Base-by-base conservation (phyloP, 148 eudicot genomes). In the Camellia granthamiana region DNA sequence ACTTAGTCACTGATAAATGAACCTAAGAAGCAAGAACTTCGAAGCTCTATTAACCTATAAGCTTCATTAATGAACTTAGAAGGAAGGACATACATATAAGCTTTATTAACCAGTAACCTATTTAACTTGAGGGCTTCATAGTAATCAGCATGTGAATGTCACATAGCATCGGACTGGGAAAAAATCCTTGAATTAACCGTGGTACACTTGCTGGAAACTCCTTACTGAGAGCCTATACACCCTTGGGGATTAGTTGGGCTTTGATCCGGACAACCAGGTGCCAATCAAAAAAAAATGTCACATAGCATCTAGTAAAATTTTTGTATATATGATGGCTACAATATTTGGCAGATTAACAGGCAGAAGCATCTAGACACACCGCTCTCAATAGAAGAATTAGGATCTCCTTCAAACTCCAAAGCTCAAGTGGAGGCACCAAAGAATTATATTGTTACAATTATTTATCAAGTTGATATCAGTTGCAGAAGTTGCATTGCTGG, bases 401-500 rank as follows among this genome's bases (percentile, higher is more conserved):
- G 67, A n/a, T 63, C 7, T 18, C 64, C 64, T n/a, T 2, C 67
- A n/a, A 63, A 63, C 64, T n/a, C 9, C 67, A n/a, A 63, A 63
- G 38, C 30, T n/a, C 38, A 63, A 9, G 30, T 63, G 67, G 38
- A 63, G 21, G 11, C 38, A 7, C 10, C 38, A 63, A 19, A 63
- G 38, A 63, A 63, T 63, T 21, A 10, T 38, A 63, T 63, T 63
- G 67, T 21, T 38, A 63, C 10, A 63, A 63, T n/a, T 19, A 7
- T 63, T 21, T 21, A 21, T 63, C 67, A 63, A 63, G 38, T 59
- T 3, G n/a, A 14, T 14, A 16, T 14, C 62, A 2, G 5, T 47
- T 49, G 58, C 74, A 71, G 74, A 70, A 71, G 58, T 71, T 70
- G 55, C 12, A 47, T 49, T 19, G 12, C 76, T 3, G 19, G 61